Base-by-base conservation (phyloP, 2,329 filamentous ascomycete species). In the Nemania diffusa region DNA sequence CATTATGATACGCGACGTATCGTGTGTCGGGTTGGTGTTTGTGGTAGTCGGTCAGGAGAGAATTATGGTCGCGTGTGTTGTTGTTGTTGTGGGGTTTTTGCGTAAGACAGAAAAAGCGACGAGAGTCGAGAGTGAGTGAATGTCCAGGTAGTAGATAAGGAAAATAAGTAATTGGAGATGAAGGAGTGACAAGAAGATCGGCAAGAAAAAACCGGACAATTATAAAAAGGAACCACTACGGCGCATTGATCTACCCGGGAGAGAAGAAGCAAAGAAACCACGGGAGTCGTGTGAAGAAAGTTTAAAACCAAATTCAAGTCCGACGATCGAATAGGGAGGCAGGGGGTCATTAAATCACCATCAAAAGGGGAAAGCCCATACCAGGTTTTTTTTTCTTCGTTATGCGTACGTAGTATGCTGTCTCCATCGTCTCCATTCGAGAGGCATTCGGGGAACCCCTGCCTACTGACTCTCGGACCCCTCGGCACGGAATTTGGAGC, bases 161-260 rank as follows among this genome's bases (percentile, higher is more conserved):
- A 75, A 77, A 79, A 79, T 29, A 71, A 74, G 77, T 71, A 53
- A 60, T 42, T 51, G 50, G 67, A 68, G 59, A 67, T 73, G 73
- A 83, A 83, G 78, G 81, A 84, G 79, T 76, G 81, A 83, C 81
- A 77, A 63, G 73, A 76, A 73, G 52, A 62, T 60, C 50, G 51
- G 62, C 56, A 62, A 67, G 62, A 65, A 66, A 66, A 63, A 67
- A 56, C n/a, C n/a, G n/a, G 57, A 7, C 64, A 69, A 70, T 64
- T 69, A 72, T 56, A 67, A 62, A 62, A 67, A 61, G 70, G 67
- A 53, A 53, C 57, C 68, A 65, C 60, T 64, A 60, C 66, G 67
- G 67, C 62, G 61, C 62, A 71, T 70, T 69, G 64, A 66, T 62
- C 71, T 68, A 70, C 71, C 58, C 65, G 50, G 71, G 61, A 67